A percentile compares a stretch with the other conserved stretches of the same genome.
These are phyloP conservation scores for Phytophthora lateralis DNA, from an alignment of 352 stramenopile species.

Conservation along the genomic window DNA sequence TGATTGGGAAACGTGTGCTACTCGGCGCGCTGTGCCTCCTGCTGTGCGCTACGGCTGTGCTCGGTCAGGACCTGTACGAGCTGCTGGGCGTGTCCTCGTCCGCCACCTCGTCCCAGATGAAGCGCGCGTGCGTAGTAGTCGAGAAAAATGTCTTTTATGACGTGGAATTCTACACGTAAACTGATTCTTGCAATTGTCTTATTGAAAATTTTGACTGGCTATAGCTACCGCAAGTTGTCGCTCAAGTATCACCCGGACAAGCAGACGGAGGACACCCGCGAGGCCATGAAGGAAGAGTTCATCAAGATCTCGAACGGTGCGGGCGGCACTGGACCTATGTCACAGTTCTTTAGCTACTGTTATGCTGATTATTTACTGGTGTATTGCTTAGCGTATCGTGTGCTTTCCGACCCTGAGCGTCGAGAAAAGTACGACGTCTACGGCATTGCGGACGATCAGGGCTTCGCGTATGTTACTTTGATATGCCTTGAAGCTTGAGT, in stretches of 20 bases:
- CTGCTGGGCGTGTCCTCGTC: constrained; percentile 63
- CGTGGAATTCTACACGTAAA: constrained; percentile 2
- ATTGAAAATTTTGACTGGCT: constrained; percentile 1
- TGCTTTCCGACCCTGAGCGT: constrained; percentile 74
- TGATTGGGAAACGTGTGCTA: constrained; percentile 32
- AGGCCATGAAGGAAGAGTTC: constrained; percentile 70
- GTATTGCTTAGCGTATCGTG: constrained; percentile 61
- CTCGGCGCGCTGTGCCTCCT: constrained; percentile 49
- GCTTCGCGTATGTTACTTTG: constrained; percentile 60
- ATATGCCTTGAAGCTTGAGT: background rate
- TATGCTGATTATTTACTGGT: background rate
- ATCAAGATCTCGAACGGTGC: constrained; percentile 82
- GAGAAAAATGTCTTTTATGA: background rate
- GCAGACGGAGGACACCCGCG: constrained; percentile 72
- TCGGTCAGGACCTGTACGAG: constrained; percentile 73
- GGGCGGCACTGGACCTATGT: background rate
- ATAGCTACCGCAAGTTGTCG: constrained; percentile 91
- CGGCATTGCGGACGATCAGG: constrained; percentile 77
- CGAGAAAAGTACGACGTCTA: constrained; percentile 84
- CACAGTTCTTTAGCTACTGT: background rate
- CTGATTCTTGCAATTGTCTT: constrained; percentile 1
- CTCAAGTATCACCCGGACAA: constrained; percentile 96
- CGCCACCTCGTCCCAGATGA: constrained; percentile 62
- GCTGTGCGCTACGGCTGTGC: constrained; percentile 41
- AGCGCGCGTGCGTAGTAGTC: constrained; percentile 58